These are phyloP conservation scores for Pneumocystis canis DNA, from an alignment of 1,139 yeast genomes.

Conservation along the genomic window DNA sequence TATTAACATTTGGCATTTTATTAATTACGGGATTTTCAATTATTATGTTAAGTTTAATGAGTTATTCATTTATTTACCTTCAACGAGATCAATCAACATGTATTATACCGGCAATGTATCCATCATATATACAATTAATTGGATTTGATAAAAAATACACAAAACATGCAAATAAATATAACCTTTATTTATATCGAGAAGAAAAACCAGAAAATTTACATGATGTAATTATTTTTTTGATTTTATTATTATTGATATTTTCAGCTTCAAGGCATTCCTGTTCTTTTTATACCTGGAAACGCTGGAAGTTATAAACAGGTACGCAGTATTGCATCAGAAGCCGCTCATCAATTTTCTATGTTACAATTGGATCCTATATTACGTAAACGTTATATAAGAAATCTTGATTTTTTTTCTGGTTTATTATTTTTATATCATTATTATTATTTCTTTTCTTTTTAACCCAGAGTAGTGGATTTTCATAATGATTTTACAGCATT, in stretches of 20 bases:
- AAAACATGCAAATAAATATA: constrained; percentile 61
- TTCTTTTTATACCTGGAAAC: constrained; percentile 87
- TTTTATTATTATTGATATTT: constrained; percentile 17
- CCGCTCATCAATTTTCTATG: constrained; percentile 16
- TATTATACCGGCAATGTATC: constrained; percentile 25
- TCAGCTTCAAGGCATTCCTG: constrained; percentile 57
- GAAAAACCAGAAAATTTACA: constrained; percentile 25
- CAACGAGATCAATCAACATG: constrained; percentile 20
- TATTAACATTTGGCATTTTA: not conserved
- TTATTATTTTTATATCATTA: not conserved
- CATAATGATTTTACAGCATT: constrained; percentile 94
- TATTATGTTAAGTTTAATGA: constrained; percentile 4
- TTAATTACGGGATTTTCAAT: constrained; percentile 1
- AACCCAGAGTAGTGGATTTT: constrained; percentile 52
- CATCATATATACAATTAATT: constrained; percentile 57
- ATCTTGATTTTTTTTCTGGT: constrained; percentile 17
- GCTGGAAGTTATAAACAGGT: constrained; percentile 91
- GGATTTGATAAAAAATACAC: constrained; percentile 64
- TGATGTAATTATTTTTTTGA: constrained; percentile 7
- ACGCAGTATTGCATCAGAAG: constrained; percentile 76
- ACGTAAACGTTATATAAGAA: constrained; percentile 9
- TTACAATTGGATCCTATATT: constrained; percentile 5
- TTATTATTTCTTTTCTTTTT: constrained; percentile 50
- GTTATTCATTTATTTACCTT: constrained; percentile 13
- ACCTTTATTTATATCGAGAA: constrained; percentile 66